Base-by-base conservation (phyloP, 1,139 yeast species). In the Blastobotrys ciferrii region DNA sequence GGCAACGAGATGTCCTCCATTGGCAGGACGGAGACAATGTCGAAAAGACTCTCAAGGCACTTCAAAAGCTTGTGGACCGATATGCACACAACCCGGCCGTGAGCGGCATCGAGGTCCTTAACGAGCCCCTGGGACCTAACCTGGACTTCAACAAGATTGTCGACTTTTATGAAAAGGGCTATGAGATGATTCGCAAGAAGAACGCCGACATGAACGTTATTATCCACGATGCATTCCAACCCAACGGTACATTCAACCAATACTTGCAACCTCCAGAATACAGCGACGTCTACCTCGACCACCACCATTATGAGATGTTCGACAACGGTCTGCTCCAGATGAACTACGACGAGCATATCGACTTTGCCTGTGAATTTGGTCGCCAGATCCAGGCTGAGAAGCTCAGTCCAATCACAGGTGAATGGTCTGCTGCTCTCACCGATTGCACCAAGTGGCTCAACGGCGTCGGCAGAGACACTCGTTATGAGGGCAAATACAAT, bases 381-480 rank as follows among this genome's bases (percentile, higher is more conserved):
- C 35, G 15, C 9, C 25, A n/a, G 4, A 15, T 30, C 6, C 32
- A 31, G 19, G 15, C 15, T 15, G 15, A 19, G 3, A 31, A 15
- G 11, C 6, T 19, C 9, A 32, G 20, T 7, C n/a, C 19, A 50
- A 77, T 89, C 28, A 76, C 80, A 49, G 98, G 98, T 53, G 98
- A 91, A 72, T 91, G 91, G 84, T 77, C 92, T 28, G 96, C 92
- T 17, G 97, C 97, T 1, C 74, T 89, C 57, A 88, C 96, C 12
- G 97, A 91, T 69, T 91, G 98, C 73, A 81, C 95, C 15, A 75
- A 75, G 52, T 87, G 96, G 96, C 72, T 91, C 52, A 91, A 91
- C 61, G 97, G 98, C 59, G 94, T 87, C 38, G 87, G 87, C 42
- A 73, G 81, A 50, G 96, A 96, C 47, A 82, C 96, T 20, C 80